phyloP scores from a whole-genome alignment of 306 rosid species.

The Acmispon strigosus region DNA sequence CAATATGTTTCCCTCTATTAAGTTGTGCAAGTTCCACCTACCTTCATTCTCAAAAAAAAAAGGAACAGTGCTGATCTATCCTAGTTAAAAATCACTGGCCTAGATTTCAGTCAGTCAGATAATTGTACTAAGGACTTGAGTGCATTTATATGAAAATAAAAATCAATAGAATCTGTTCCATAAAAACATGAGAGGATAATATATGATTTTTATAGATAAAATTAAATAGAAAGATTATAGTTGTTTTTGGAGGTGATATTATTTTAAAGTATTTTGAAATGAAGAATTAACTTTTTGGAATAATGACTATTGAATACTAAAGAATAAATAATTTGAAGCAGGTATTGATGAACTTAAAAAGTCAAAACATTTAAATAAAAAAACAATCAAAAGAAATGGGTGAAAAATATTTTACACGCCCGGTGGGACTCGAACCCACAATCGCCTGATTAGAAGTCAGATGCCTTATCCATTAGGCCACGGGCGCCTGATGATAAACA shows the following conservation, averaged over 20 bases:
- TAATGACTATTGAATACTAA: too few species aligned
- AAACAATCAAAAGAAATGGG: too few species aligned
- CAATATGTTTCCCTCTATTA: neutral
- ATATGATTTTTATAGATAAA: neutral
- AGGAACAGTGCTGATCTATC: too few species aligned
- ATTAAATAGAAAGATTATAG: neutral
- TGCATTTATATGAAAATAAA: neutral
- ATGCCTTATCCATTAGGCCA: conserved; percentile 41
- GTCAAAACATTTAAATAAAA: too few species aligned
- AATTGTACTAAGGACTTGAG: neutral
- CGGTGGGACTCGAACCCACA: conserved; percentile 51
- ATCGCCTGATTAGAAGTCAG: conserved; percentile 40
- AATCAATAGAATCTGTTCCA: neutral
- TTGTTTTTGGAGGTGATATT: too few species aligned
- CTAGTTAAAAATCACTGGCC: neutral
- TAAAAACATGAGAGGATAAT: neutral
- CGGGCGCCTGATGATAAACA: conserved; percentile 14
- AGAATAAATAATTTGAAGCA: too few species aligned
- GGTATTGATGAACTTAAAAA: too few species aligned
- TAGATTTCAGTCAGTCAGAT: neutral
- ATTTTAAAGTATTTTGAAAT: too few species aligned
- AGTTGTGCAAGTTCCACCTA: neutral
- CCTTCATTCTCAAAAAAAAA: neutral
- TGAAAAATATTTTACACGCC: conserved; percentile 3
- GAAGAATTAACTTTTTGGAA: too few species aligned